Conservation (phyloP, 1,284 basidiomycete genomes). For the Pseudozyma flocculosa region DNA sequence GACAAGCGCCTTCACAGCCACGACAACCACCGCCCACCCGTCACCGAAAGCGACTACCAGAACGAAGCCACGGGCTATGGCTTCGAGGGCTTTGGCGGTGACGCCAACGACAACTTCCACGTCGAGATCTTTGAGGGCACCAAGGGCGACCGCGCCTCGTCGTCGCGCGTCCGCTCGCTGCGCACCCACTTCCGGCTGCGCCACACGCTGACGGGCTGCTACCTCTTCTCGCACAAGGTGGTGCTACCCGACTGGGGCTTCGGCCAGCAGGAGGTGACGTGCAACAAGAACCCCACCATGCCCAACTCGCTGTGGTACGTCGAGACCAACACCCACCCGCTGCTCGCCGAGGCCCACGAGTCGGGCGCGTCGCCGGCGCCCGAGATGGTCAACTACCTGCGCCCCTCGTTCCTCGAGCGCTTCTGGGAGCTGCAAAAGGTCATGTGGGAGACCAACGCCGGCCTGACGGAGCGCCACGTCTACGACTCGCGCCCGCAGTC, state of each 20-base stretch:
- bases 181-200: constrained; percentile 80
- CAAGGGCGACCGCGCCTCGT: constrained; percentile 58
- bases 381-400: constrained; percentile 69
- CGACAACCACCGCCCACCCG: constrained; percentile 79
- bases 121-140: constrained; percentile 79
- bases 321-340: constrained; percentile 78
- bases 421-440: constrained; percentile 89
- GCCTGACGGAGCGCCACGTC: constrained; percentile 87
- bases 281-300: constrained; percentile 90
- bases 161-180: constrained; percentile 72
- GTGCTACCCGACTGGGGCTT: constrained; percentile 96
- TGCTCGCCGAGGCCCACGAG: constrained; percentile 13
- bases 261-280: constrained; percentile 95
- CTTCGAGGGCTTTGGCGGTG: constrained; percentile 77
- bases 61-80: constrained; percentile 97
- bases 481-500: constrained; percentile 87
- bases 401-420: constrained; percentile 82
- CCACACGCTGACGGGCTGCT: constrained; percentile 87
- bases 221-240: constrained; percentile 96
- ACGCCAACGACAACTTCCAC: constrained; percentile 92
- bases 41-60: constrained; percentile 99
- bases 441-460: constrained; percentile 98
- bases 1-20: constrained; percentile 91
- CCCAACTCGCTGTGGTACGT: constrained; percentile 92
- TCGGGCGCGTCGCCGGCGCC: constrained; percentile 9